A percentile compares a stretch with the other conserved stretches of the same genome.
Evolutionary conservation across 148 eudicot species (phyloP).

Genomic region (Bassia scoparia): DNA sequence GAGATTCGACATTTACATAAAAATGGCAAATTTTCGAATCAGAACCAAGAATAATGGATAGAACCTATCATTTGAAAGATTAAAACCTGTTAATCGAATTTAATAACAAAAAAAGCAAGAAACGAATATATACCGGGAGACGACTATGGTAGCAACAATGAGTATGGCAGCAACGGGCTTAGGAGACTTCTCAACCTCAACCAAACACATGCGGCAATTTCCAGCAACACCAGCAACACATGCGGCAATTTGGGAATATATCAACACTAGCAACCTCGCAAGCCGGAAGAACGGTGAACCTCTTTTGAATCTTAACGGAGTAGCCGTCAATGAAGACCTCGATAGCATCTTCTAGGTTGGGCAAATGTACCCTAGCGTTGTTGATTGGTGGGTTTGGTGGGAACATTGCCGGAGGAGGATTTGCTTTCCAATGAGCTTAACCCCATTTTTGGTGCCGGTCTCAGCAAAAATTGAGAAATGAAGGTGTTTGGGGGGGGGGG

Average conservation of each 20-base stretch:
- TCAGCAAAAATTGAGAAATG: too few species aligned
- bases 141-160: too few species aligned
- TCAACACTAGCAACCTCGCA: constrained; percentile 96
- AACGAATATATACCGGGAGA: constrained; percentile 62
- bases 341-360: constrained; percentile 83
- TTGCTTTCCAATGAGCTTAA: constrained; percentile 26
- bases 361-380: constrained; percentile 78
- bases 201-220: constrained; percentile 94
- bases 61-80: too few species aligned
- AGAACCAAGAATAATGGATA: too few species aligned
- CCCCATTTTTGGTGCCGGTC: constrained; percentile 37
- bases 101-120: too few species aligned
- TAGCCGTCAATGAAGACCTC: constrained; percentile 96
- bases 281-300: constrained; percentile 90
- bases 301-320: constrained; percentile 87
- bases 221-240: constrained; percentile 90
- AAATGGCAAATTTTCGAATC: too few species aligned
- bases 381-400: constrained; percentile 52
- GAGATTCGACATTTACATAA: too few species aligned
- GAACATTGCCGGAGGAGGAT: constrained; percentile 45
- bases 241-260: constrained; percentile 90
- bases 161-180: constrained; percentile 99
- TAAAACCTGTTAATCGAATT: too few species aligned
- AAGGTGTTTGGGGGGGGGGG: too few species aligned
- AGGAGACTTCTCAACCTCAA: constrained; percentile 96